Base-by-base conservation (phyloP, 202 grass and related monocot genomes). In the Setaria italica region DNA sequence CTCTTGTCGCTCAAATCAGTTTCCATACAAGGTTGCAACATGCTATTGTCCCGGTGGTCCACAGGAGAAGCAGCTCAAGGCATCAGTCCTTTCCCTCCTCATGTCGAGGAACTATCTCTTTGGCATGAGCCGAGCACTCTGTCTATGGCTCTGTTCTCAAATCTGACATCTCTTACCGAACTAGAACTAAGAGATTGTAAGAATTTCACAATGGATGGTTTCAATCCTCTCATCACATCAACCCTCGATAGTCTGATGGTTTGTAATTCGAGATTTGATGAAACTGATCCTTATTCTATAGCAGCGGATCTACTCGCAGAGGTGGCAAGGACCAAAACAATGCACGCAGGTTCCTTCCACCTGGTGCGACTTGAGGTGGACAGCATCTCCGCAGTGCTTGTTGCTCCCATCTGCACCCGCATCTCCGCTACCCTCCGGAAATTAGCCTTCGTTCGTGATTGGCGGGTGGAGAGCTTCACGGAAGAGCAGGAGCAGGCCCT, bases 131-230 rank as follows among this genome's bases (percentile, higher is more conserved):
- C 25, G 0, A 50, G 11, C 17, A 25, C 5, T 0, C 9, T 9
- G 7, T 12, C 51, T 7, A 41, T 72, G 76, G 41, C 15, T 43
- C 5, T 62, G 4, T 20, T 63, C 45, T 72, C 75, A 63, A 79
- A 86, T 58, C 66, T 86, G 0, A 63, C 54, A 16, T 72, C 75
- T 41, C 76, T 86, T n/a, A 54, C 65, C 13, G 2, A 0, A 4
- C 68, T 80, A 1, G 0, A 0, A 0, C 3, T 86, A n/a, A 0
- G 0, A 1, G 0, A n/a, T 11, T 85, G 73, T 3, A 3, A 4
- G 0, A 35, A 48, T 9, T 4, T 64, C 9, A 51, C 21, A 39
- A 6, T 10, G 6, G 57, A 59, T 30, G 66, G 53, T 14, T 70
- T 60, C 15, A 11, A 60, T 70, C 53, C 68, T n/a, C 39, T 15